Evolutionary conservation across 164 flowering plant species (phyloP), one percentile per base, ranked within the genome.

Genomic region (Amborella trichopoda): DNA sequence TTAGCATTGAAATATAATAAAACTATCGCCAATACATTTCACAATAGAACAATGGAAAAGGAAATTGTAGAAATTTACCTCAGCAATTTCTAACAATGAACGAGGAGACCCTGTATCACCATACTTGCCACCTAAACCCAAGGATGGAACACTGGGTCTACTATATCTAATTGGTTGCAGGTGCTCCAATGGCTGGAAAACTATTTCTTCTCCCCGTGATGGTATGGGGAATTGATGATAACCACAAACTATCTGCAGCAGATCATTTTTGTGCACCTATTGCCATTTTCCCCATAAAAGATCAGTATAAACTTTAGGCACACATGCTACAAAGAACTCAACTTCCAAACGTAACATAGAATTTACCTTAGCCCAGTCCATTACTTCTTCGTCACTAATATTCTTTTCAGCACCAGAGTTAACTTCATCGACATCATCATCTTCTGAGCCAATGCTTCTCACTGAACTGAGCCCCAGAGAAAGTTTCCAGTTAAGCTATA

Each of bases 391-490:
- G 56, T 70, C 74, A 22, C 71, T 65, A 20, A 44, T 52, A 52
- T 70, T 72, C 23, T 54, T 68, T 20, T 66, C 77, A 40, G 12
- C 23, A 36, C 55, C 65, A 19, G 57, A 34, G 40, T 56, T 65
- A 36, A 51, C 38, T 24, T 75, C 84, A 51, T 71, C 80, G 23
- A 17, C 14, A 49, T 76, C 84, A 26, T 78, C 89, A 44, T 80
- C 96, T 47, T 79, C 91, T 40, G 81, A 76, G 36, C 55, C 74
- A 55, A 63, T 43, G 64, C 89, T 74, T 79, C 74, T 83, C 30
- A 53, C 93, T 76, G 94, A 76, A 77, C 98, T 86, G 96, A 70
- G 81, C 72, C n/a, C n/a, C n/a, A n/a, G n/a, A n/a, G n/a, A n/a
- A n/a, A n/a, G n/a, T n/a, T n/a, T n/a, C n/a, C n/a, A n/a, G n/a